Conservation (phyloP, 441 rosid species). For the Gossypium schwendimanii region DNA sequence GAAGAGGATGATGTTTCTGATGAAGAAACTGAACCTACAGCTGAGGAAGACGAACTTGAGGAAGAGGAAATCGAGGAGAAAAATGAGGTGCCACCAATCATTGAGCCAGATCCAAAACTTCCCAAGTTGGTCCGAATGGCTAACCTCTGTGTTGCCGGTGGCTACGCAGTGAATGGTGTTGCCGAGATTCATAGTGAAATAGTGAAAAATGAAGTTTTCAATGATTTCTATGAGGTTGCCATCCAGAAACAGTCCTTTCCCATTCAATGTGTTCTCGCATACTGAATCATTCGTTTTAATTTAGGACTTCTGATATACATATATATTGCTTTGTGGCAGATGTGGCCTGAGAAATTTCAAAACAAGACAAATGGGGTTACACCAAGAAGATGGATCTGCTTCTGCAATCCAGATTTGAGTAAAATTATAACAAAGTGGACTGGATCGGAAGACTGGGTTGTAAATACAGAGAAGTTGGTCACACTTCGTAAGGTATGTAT, state of each 20-base stretch:
- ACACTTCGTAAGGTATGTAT: slow-evolving; percentile 52
- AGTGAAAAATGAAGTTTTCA: slow-evolving; percentile 78
- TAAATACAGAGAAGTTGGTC: slow-evolving; percentile 55
- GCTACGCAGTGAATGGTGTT: slow-evolving; percentile 90
- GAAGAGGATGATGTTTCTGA: slow-evolving; percentile 25
- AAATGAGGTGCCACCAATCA: background rate
- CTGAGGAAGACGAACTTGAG: slow-evolving; percentile 22
- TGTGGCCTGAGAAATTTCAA: slow-evolving; percentile 88
- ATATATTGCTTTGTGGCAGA: slow-evolving; percentile 32
- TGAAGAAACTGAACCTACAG: slow-evolving; percentile 24
- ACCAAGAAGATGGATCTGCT: slow-evolving; percentile 85
- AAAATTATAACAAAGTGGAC: slow-evolving; percentile 67
- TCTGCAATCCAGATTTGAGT: slow-evolving; percentile 80
- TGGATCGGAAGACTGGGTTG: slow-evolving; percentile 82
- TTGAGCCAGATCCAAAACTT: slow-evolving; percentile 30
- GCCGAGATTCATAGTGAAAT: slow-evolving; percentile 95
- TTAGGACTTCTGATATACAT: background rate
- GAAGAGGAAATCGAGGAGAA: slow-evolving; percentile 13
- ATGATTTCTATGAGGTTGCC: slow-evolving; percentile 62
- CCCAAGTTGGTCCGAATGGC: slow-evolving; percentile 90
- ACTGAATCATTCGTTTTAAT: background rate
- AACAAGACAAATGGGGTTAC: slow-evolving; percentile 95
- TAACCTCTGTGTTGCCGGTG: slow-evolving; percentile 82
- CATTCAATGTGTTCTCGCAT: background rate
- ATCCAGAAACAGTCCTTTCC: background rate